These are phyloP conservation scores for Pseudogymnoascus sp. DNA, from an alignment of 2,329 filamentous ascomycete species.

Conservation along the genomic window DNA sequence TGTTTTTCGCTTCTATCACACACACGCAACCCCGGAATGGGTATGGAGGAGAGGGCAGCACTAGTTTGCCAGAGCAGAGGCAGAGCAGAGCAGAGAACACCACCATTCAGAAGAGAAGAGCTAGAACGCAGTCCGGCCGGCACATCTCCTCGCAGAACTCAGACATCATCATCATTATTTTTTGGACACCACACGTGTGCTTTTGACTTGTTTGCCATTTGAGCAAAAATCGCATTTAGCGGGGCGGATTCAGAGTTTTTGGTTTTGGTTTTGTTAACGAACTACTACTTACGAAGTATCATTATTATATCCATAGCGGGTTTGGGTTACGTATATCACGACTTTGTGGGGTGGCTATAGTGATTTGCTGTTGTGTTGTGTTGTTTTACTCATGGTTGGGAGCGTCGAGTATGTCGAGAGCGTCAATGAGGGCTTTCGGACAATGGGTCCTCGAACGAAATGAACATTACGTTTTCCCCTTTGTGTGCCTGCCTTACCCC, in stretches of 20 bases:
- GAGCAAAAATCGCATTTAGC: conserved; percentile 8
- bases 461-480: not conserved
- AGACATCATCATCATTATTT: conserved; percentile 6
- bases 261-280: too few relatives aligned
- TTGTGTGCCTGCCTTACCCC: not conserved
- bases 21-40: not conserved
- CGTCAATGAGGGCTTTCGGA: conserved; percentile 6
- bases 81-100: not conserved
- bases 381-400: conserved; percentile 5
- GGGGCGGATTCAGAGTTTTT: conserved; percentile 1
- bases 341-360: not conserved
- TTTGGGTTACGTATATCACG: not conserved
- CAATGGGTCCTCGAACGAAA: not conserved
- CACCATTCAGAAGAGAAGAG: not conserved
- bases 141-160: not conserved
- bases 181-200: conserved; percentile 8
- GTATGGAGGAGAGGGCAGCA: not conserved
- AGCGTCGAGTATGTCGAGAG: not conserved
- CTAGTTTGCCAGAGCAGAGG: not conserved
- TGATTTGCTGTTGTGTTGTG: not conserved
- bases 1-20: conserved; percentile 3
- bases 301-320: conserved; percentile 6
- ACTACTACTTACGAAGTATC: not conserved
- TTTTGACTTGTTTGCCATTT: conserved; percentile 2
- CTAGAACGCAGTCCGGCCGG: conserved; percentile 7